Base-by-base conservation (phyloP, 768 basidiomycete genomes). In the Tephrocybe sp. region DNA sequence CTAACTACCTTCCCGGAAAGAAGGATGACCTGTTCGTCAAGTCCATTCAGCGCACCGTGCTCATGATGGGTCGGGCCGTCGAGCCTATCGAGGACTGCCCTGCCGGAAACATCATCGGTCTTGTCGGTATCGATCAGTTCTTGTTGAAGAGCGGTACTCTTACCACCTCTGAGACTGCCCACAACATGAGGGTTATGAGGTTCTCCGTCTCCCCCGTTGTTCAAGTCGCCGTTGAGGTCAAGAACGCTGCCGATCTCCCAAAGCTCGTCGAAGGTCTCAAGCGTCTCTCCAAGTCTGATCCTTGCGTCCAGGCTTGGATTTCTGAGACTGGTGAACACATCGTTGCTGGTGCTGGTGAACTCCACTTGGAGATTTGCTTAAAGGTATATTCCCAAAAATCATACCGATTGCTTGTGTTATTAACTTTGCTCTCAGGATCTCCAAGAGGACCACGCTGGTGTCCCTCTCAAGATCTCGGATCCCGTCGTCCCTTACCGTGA, bases 111-210 rank as follows among this genome's bases (percentile, higher is more conserved):
- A 98, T 99, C 62, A 73, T 91, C 60, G 96, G 97, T 82, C 89
- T 99, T 65, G 95, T 98, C 74, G 96, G 97, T 79, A 89, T 99
- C 63, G 96, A 99, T 75, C 97, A 99, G 76, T 99, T 98, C 91
- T 75, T 99, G 78, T 87, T 99, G 71, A 98, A 98, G 85, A 92
- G 84, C 59, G 96, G 96, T 69, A 99, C 96, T 55, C 83, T 99
- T 63, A 99, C 96, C 52, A 85, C 89, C 54, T 92, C 92, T 45
- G 96, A 98, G 75, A 96, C 93, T 42, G 95, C 96, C 42, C 96
- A 98, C 82, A 99, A 99, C 82, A 96, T 99, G 93, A 92, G 79
- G 78, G 93, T 98, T 72, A 98, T 98, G 96, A 92, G 89, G 76
- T 97, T 97, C 84, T 98, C 95, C 69, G 95, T 98, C 50, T 98